Conservation (phyloP, 768 basidiomycete genomes). For the Russula brevipes region DNA sequence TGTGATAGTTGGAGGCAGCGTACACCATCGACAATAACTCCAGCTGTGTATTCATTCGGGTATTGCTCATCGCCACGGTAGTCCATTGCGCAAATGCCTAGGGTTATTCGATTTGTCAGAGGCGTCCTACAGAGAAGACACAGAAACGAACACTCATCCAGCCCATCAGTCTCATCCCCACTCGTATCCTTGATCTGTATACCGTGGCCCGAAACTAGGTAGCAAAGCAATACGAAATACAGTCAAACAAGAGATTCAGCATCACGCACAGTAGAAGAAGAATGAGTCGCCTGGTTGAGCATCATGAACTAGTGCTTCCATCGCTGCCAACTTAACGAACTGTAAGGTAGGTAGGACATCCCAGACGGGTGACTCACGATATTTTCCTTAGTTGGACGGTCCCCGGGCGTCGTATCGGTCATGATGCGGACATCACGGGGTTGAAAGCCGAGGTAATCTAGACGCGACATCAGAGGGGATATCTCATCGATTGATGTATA, state of each 20-base stretch:
- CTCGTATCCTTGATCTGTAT: too few relatives aligned
- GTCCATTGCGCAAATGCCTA: slow-evolving; percentile 5
- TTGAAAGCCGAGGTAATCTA: background rate
- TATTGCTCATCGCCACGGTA: background rate
- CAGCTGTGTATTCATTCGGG: background rate
- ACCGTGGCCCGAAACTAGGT: too few relatives aligned
- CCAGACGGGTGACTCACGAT: too few relatives aligned
- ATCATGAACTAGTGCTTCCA: background rate
- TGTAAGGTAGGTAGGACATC: background rate
- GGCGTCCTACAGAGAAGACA: background rate
- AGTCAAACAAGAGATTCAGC: background rate
- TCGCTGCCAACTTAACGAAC: background rate
- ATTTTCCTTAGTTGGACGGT: too few relatives aligned
- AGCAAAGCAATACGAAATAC: background rate
- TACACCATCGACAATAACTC: slow-evolving; percentile 6
- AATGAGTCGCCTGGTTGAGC: too few relatives aligned
- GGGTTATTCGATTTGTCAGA: background rate
- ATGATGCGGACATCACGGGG: too few relatives aligned
- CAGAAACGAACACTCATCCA: too few relatives aligned
- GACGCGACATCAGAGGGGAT: background rate
- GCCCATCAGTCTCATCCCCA: too few relatives aligned
- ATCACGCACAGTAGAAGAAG: background rate
- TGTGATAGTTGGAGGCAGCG: background rate
- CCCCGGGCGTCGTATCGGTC: too few relatives aligned
- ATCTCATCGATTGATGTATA: background rate